Evolutionary conservation across 352 stramenopile genomes (phyloP).

Genomic region (Globisporangium splendens): DNA sequence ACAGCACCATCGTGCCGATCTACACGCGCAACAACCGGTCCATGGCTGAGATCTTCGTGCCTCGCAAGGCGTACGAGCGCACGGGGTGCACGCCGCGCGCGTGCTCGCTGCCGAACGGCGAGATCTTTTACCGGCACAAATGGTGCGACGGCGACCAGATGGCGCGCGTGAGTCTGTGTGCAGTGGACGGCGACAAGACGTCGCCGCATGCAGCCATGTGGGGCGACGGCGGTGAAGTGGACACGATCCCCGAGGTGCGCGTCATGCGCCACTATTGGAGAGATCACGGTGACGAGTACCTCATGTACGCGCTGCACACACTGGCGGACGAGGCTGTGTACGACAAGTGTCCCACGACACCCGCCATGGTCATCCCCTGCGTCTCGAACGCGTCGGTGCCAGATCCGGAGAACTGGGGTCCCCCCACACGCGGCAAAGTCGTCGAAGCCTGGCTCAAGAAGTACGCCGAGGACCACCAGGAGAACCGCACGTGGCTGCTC

Average conservation of each 20-base stretch:
- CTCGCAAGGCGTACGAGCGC: constrained; percentile 51
- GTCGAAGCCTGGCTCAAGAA: constrained; percentile 48
- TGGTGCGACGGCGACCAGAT: constrained; percentile 44
- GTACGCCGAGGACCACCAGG: constrained; percentile 44
- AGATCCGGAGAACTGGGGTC: constrained; percentile 36
- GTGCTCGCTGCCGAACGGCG: constrained; percentile 23
- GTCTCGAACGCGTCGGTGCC: constrained; percentile 31
- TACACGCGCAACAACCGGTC: constrained; percentile 59
- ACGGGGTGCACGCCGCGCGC: constrained; percentile 33
- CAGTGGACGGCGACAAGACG: constrained; percentile 33
- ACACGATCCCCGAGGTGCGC: constrained; percentile 45
- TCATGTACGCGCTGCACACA: constrained; percentile 61
- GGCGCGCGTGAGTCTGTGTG: constrained; percentile 44
- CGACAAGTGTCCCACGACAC: constrained; percentile 40
- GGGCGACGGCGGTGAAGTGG: constrained; percentile 48
- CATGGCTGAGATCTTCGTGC: constrained; percentile 66
- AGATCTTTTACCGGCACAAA: constrained; percentile 34
- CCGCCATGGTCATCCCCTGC: constrained; percentile 61
- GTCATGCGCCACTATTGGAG: constrained; percentile 52
- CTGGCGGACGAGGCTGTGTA: constrained; percentile 37
- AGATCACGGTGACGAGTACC: constrained; percentile 21
- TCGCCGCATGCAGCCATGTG: constrained; percentile 45
- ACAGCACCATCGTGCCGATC: constrained; percentile 31
- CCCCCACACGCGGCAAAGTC: constrained; percentile 29
- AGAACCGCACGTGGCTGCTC: constrained; percentile 55